Base-by-base conservation (phyloP, 148 eudicot genomes). In the Nepenthes gracilis region DNA sequence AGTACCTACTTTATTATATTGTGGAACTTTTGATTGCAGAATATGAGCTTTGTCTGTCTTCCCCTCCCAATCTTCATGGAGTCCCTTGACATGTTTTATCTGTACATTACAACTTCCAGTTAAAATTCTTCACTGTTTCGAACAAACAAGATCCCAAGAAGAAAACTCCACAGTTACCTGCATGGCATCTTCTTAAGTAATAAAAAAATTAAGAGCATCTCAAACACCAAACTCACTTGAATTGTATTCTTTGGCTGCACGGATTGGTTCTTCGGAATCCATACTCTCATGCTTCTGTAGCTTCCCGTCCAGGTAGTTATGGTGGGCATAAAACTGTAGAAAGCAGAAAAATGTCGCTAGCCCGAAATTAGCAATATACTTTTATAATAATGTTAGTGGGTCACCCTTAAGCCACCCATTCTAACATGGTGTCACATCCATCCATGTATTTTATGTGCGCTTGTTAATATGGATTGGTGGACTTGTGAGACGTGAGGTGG, bases 221-320 rank as follows among this genome's bases (percentile, higher is more conserved):
- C 13, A 54, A 15, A 33, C 57, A 15, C 9, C 33, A 15, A 54
- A 11, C 63, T 56, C 34, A 87, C 96, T 83, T 87, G 86, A 70
- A 76, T 57, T 65, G 82, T 67, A 53, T 67, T 82, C 73, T 80
- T 93, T 12, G 74, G 63, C 75, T 82, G 86, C 88, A 78, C 64
- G 9, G 84, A 76, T 51, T 83, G 85, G 67, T 86, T 86, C 67
- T 86, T 86, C 2, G 94, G 83, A 68, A 86, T 71, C 88, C 96
- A 88, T 35, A 84, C 95, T 70, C 66, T 84, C 73, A 93, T 84
- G 67, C 95, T 88, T 73, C 98, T 72, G 68, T 79, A 67, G 70
- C 86, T 85, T 68, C 98, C 98, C 6, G 86, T 84, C 94, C 96
- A 88, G 8, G 95, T 88, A 43, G 85, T 55, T 64, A 93, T 70